Conservation (phyloP, 2,329 filamentous ascomycete species). For the Calonectria pseudoturangicola region DNA sequence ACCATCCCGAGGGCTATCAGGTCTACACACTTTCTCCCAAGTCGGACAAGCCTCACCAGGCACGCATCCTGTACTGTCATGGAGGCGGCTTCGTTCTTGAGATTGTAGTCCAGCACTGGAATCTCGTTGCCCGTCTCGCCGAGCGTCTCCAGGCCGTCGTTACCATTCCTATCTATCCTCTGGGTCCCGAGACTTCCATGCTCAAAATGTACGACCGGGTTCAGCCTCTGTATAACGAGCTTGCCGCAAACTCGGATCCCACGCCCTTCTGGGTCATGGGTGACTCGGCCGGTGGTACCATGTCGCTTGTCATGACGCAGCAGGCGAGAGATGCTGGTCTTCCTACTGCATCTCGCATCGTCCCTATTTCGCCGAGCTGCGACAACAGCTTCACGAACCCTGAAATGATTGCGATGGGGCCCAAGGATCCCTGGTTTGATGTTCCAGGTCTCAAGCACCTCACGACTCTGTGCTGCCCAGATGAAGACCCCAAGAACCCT, state of each 20-base stretch:
- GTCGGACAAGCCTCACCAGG: conserved; percentile 54
- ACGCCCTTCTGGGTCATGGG: conserved; percentile 57
- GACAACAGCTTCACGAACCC: conserved; percentile 56
- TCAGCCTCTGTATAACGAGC: conserved; percentile 57
- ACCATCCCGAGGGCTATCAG: conserved; percentile 44
- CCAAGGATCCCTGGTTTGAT: conserved; percentile 55
- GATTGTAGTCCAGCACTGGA: conserved; percentile 55
- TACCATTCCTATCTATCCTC: conserved; percentile 58
- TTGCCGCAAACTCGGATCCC: conserved; percentile 53
- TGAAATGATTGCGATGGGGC: conserved; percentile 50
- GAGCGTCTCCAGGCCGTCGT: conserved; percentile 56
- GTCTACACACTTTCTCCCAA: conserved; percentile 58
- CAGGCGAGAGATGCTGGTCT: conserved; percentile 52
- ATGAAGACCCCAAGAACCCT: conserved; percentile 52
- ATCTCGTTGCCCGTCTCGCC: conserved; percentile 52
- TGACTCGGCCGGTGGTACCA: conserved; percentile 57
- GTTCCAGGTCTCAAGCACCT: conserved; percentile 54
- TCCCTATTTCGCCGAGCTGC: conserved; percentile 56
- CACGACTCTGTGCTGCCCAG: conserved; percentile 53
- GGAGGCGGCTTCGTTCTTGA: conserved; percentile 58
- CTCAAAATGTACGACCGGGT: conserved; percentile 57
- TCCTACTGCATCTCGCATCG: conserved; percentile 53
- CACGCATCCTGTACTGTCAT: conserved; percentile 58
- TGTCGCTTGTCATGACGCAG: conserved; percentile 57
- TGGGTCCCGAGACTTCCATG: conserved; percentile 57